Base-by-base conservation (phyloP, 768 basidiomycete genomes). In the Hortiboletus flavorubellus region DNA sequence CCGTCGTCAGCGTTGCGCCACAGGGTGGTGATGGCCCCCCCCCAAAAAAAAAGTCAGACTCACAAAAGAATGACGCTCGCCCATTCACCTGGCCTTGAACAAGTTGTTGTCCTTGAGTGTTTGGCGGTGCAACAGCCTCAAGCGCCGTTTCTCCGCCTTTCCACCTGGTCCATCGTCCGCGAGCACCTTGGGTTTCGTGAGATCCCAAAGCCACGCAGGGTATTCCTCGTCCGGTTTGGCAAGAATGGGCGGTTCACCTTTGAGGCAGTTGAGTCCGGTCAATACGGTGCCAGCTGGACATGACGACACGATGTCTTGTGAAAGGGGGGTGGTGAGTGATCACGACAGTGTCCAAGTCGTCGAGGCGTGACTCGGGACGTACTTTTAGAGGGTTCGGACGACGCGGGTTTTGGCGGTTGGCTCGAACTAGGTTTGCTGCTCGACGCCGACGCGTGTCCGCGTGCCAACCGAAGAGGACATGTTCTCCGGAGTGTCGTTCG, bases 171-270 rank as follows among this genome's bases (percentile, higher is more conserved):
- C 87, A 57, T 91, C 88, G 51, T 90, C 86, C 16, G 78, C 79
- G 51, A 79, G 74, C 40, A 78, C 77, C 64, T 80, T 81, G 5
- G 85, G 80, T 56, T 84, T 70, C 18, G 91, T 72, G 38, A 93
- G 65, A 14, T 78, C 85, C 94, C 94, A 97, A 39, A 97, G 69
- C 94, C 94, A 97, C 8, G 81, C 69, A 4, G 94, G 94, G 68
- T 97, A 96, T 61, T 86, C 84, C 42, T 89, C 86, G 69, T 97
- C 94, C 0, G 88, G 75, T 11, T 79, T 72, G 2, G 94, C 90
- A 23, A 91, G 68, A 0, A 95, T 83, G 7, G 90, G 85, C 0
- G 81, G 73, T 65, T 94, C 89, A 49, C 82, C 86, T 70, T 96
- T 96, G 50, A 93, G 77, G 64, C 91, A 93, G 63, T 89, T 86